A percentile compares a stretch with the other conserved stretches of the same genome.
phyloP scores from a whole-genome alignment of 2,329 filamentous ascomycete species.

The Sphaerulina musiva region DNA sequence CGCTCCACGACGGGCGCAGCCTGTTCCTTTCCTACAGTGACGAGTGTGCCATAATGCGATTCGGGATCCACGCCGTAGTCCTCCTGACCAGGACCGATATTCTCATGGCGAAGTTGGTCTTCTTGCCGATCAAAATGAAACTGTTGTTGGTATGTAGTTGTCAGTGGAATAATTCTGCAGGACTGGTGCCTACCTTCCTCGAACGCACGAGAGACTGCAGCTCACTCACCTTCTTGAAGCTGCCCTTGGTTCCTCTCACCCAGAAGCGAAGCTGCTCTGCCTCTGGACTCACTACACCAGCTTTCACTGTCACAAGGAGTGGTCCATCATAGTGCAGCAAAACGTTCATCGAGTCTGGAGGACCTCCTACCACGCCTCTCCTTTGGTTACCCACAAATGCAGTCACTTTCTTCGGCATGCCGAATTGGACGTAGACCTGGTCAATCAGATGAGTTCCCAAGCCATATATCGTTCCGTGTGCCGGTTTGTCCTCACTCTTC shows the following conservation, averaged over 20 bases:
- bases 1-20: constrained; percentile 41
- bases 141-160: constrained; percentile 19
- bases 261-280: constrained; percentile 66
- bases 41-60: constrained; percentile 54
- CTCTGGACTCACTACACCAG: constrained; percentile 62
- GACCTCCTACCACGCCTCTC: constrained; percentile 48
- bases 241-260: constrained; percentile 67
- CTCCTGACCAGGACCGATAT: constrained; percentile 54
- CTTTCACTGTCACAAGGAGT: constrained; percentile 62
- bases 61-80: constrained; percentile 60
- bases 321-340: constrained; percentile 60
- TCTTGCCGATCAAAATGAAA: constrained; percentile 66
- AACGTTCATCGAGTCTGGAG: constrained; percentile 52
- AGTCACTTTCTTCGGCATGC: constrained; percentile 60
- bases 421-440: constrained; percentile 65
- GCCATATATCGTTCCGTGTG: constrained; percentile 65
- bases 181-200: no score
- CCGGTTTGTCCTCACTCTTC: constrained; percentile 61
- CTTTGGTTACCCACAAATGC: constrained; percentile 63
- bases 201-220: neutral
- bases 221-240: constrained; percentile 62
- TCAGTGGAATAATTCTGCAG: neutral
- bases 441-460: constrained; percentile 71
- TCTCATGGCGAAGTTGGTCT: constrained; percentile 56
- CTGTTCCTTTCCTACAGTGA: constrained; percentile 43